Conservation (phyloP, 192 early-diverging fungal species). For the Backusella psychrophila region DNA sequence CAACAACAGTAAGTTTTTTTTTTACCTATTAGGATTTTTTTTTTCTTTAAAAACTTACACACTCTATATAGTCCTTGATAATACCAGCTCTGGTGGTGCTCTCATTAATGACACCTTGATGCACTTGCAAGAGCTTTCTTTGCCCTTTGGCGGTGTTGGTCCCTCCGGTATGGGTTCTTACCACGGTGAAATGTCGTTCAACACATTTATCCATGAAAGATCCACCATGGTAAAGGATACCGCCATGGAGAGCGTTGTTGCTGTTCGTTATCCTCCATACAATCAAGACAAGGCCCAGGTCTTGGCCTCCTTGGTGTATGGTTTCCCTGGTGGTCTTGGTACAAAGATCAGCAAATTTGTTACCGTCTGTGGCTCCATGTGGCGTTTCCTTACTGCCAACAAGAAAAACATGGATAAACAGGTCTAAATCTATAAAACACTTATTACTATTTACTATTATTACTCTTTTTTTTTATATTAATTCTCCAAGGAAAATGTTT, state of each 20-base stretch:
- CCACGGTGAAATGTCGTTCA: conserved; percentile 70
- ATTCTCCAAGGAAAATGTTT: not conserved
- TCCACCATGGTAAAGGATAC: conserved; percentile 48
- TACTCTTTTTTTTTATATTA: not conserved
- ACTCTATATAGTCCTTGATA: conserved; percentile 22
- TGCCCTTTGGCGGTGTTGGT: conserved; percentile 85
- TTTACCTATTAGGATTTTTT: conserved; percentile 33
- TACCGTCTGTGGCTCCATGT: not conserved
- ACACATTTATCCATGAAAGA: conserved; percentile 70
- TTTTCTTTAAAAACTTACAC: not conserved
- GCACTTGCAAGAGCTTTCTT: conserved; percentile 45
- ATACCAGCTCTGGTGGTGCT: conserved; percentile 65
- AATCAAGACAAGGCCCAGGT: conserved; percentile 22
- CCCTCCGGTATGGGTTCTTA: conserved; percentile 77
- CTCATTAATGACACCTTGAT: conserved; percentile 76
- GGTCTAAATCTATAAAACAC: not conserved
- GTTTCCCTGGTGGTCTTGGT: conserved; percentile 8
- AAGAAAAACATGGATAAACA: not conserved
- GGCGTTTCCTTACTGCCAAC: not conserved
- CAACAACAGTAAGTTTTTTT: conserved; percentile 33
- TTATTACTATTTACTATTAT: not conserved
- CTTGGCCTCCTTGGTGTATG: conserved; percentile 16
- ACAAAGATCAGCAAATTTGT: conserved; percentile 10
- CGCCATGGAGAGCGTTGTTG: conserved; percentile 32
- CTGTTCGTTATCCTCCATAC: conserved; percentile 38